These are phyloP conservation scores for Ramaria rubella DNA, from an alignment of 768 basidiomycete species.

Conservation along the genomic window DNA sequence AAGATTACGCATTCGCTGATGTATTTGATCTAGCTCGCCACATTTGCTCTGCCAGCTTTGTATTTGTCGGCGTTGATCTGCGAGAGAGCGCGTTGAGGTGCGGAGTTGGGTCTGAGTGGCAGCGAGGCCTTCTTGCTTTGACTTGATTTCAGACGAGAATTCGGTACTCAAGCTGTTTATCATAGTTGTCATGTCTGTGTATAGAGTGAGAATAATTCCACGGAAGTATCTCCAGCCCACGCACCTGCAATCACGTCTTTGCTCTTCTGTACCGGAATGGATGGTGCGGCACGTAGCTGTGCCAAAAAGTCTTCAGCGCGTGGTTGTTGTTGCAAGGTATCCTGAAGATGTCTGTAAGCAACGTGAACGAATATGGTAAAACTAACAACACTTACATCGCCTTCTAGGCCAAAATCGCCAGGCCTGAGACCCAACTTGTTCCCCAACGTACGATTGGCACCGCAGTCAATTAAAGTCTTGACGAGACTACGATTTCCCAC, in stretches of 20 bases:
- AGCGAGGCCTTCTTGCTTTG: conserved; percentile 84
- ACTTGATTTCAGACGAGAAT: conserved; percentile 76
- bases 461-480: conserved; percentile 80
- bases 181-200: conserved; percentile 75
- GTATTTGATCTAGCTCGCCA: conserved; percentile 72
- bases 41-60: conserved; percentile 67
- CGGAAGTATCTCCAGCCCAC: conserved; percentile 7
- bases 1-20: conserved; percentile 77
- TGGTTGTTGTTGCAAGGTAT: conserved; percentile 27
- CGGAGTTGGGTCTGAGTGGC: conserved; percentile 82
- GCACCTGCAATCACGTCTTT: conserved; percentile 78
- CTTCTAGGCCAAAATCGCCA: conserved; percentile 92
- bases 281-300: conserved; percentile 63
- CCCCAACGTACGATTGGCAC: conserved; percentile 79
- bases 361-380: neutral
- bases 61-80: conserved; percentile 84
- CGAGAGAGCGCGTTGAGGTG: conserved; percentile 82
- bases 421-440: conserved; percentile 93
- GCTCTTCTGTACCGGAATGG: conserved; percentile 78
- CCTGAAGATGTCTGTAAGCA: neutral
- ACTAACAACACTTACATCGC: conserved; percentile 54
- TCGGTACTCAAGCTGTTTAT: conserved; percentile 72
- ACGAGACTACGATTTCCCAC: conserved; percentile 89
- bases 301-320: conserved; percentile 77
- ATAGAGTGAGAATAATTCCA: conserved; percentile 11